Percentiles rank a stretch among this genome's conserved stretches.
Conservation (phyloP, 345 rosid genomes). For the Pseudoturritis turrita region DNA sequence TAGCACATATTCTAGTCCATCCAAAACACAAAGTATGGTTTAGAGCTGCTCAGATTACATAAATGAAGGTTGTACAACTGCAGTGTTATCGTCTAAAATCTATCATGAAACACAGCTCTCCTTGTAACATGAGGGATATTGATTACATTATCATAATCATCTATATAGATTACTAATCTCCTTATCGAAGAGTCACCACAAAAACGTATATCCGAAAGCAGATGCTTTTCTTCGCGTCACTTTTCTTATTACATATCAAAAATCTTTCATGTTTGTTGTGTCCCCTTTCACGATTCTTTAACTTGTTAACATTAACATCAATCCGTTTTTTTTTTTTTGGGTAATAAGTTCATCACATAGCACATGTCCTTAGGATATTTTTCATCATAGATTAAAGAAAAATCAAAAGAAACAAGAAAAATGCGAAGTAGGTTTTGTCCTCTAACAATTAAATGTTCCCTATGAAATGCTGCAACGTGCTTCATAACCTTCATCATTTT, state of each 20-base stretch:
- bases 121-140: neutral
- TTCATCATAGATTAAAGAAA: neutral
- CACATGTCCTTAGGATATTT: neutral
- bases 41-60: no score
- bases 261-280: neutral
- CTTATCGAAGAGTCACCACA: neutral
- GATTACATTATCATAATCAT: neutral
- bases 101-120: neutral
- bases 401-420: neutral
- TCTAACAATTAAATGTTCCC: neutral
- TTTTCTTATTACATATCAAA: neutral
- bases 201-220: neutral
- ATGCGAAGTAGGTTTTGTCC: neutral
- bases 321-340: no score
- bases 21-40: no score
- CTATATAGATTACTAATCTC: neutral
- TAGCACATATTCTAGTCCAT: no score
- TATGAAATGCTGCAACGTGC: neutral
- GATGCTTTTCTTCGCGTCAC: neutral
- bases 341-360: no score
- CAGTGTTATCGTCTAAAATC: neutral
- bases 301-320: neutral
- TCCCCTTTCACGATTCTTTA: neutral
- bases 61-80: no score
- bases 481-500: neutral